phyloP scores from a whole-genome alignment of 352 stramenopile species.

The Pythium guiyangense region DNA sequence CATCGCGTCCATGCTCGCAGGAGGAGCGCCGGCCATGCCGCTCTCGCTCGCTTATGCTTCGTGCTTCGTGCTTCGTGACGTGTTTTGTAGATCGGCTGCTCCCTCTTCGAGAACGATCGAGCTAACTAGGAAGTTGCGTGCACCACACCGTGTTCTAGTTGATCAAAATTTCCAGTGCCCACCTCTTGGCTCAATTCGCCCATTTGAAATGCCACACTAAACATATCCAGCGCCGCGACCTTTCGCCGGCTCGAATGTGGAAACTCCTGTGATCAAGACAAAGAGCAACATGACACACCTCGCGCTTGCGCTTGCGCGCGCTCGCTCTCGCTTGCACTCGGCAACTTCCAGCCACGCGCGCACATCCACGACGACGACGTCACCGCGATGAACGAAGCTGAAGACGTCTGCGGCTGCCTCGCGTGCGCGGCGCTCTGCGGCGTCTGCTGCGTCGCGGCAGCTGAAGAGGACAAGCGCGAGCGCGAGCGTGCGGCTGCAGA shows the following conservation, averaged over 20 bases:
- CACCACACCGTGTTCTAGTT: too few species aligned
- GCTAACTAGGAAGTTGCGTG: too few species aligned
- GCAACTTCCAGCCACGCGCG: background rate
- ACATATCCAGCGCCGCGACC: too few species aligned
- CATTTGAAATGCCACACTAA: too few species aligned
- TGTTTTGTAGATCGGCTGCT: background rate
- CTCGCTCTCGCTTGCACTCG: too few species aligned
- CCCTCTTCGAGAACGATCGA: background rate
- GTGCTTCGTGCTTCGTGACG: background rate
- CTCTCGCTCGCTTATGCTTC: too few species aligned
- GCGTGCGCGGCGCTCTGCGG: constrained; percentile 67
- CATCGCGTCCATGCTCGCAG: constrained; percentile 14
- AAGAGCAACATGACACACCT: too few species aligned
- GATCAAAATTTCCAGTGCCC: too few species aligned
- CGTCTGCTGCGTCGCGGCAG: constrained; percentile 70
- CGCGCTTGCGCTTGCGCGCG: too few species aligned
- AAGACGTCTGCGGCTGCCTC: constrained; percentile 74
- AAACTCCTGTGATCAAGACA: too few species aligned
- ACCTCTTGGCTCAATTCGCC: too few species aligned
- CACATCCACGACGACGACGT: background rate
- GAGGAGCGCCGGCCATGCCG: background rate
- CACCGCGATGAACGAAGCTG: constrained; percentile 59
- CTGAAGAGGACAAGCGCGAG: constrained; percentile 81
- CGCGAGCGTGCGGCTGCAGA: constrained; percentile 33
- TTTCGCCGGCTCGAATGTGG: too few species aligned